Evolutionary conservation across 805 yeast species (phyloP), one percentile per base, ranked within the genome.

Genomic region (Cyberlindnera petersonii): DNA sequence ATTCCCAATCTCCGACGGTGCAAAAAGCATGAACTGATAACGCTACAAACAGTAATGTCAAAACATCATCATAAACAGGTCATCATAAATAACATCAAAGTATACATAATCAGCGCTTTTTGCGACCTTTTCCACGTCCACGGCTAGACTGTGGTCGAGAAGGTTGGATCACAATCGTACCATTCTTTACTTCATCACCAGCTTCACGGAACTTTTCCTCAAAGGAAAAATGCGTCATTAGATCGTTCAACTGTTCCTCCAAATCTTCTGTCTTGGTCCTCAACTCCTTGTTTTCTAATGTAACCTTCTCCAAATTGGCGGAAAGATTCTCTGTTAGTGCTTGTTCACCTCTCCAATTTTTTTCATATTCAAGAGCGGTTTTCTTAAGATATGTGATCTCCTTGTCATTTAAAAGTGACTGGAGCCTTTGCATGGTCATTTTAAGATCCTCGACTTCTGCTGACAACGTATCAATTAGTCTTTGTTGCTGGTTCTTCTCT

Each of bases 181-280:
- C 95, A 46, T 86, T 81, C 48, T 67, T 76, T 13, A 82, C 81
- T 24, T 82, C 91, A 10, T 82, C 82, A 4, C 79, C 72, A 17
- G 86, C 84, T 52, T 77, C 75, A 50, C 78, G 75, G 52, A 86
- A 74, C 60, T 82, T 84, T 40, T 79, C 82, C 54, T 76, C 84
- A 0, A 84, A 71, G 42, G 83, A 91, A 27, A 87, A 60, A 53
- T 68, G 86, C 46, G 86, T 82, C 95, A 88, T 85, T 37, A 87
- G 58, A 57, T 87, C 96, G 21, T 70, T 74, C 4, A 78, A 78
- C 55, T 82, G 86, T 28, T 80, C 86, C 31, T 69, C 57, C 22
- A 82, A 54, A 3, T 77, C 85, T 9, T 55, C 56, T 10, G 73
- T 77, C 33, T 70, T 64, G 3, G 42, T 42, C 30, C 61, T 59